Evolutionary conservation across 192 early-diverging fungal species (phyloP).

Genomic region (Coemansia sp.): DNA sequence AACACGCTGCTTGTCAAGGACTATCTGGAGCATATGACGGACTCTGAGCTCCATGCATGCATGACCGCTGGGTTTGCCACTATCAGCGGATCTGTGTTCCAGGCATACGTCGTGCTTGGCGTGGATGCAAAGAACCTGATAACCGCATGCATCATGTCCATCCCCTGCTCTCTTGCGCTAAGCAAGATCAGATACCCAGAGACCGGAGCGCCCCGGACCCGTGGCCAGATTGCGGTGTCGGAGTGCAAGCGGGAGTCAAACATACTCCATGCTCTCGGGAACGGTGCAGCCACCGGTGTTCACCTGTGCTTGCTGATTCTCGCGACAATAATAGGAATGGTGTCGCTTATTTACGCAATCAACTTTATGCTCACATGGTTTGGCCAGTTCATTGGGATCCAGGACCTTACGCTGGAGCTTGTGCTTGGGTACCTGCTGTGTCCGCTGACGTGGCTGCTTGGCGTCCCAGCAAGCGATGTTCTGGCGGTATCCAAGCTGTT

Average conservation of each 20-base stretch:
- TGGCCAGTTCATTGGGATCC: conserved; percentile 62
- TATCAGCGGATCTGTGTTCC: conserved; percentile 81
- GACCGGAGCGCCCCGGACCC: conserved; percentile 70
- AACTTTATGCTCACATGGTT: conserved; percentile 73
- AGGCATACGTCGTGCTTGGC: conserved; percentile 72
- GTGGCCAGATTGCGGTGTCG: conserved; percentile 59
- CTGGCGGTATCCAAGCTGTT: conserved; percentile 64
- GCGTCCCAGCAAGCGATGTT: conserved; percentile 58
- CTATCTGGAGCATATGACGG: conserved; percentile 81
- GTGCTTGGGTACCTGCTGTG: conserved; percentile 75
- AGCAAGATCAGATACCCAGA: conserved; percentile 86
- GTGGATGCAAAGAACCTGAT: conserved; percentile 66
- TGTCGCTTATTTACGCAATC: conserved; percentile 67
- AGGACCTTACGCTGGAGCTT: conserved; percentile 61
- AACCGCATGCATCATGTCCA: conserved; percentile 86
- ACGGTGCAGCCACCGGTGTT: conserved; percentile 80
- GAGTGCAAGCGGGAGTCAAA: conserved; percentile 68
- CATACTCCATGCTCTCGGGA: conserved; percentile 77
- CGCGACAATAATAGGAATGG: conserved; percentile 73
- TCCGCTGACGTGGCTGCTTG: conserved; percentile 70
- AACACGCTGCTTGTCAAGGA: conserved; percentile 80
- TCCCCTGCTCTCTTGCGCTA: conserved; percentile 79
- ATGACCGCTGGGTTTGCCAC: conserved; percentile 89
- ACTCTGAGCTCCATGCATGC: conserved; percentile 80
- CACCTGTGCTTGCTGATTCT: conserved; percentile 72